phyloP scores from a whole-genome alignment of 2,329 filamentous ascomycete genomes.

The Colletotrichum scovillei region DNA sequence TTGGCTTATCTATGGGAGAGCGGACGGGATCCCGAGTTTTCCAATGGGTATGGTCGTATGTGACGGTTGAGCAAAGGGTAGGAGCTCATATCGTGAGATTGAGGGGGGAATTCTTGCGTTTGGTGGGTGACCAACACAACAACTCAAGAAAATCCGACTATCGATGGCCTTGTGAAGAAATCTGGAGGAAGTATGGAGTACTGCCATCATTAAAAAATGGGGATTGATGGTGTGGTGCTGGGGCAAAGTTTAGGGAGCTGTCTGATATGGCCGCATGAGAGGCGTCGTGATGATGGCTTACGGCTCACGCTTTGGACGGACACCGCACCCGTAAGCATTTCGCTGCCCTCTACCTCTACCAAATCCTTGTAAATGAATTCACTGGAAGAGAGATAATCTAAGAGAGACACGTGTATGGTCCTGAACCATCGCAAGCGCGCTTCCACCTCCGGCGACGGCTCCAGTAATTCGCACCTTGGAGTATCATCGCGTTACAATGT shows the following conservation, averaged over 20 bases:
- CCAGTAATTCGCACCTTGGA: rapidly evolving
- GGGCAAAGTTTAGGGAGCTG: too few relatives aligned
- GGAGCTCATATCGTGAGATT: not conserved
- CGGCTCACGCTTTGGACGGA: too few relatives aligned
- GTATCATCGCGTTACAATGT: rapidly evolving
- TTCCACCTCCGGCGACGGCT: too few relatives aligned
- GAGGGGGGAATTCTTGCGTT: not conserved
- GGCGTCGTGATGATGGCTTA: too few relatives aligned
- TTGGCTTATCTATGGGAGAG: not conserved
- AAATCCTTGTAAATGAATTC: too few relatives aligned
- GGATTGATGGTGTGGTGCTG: too few relatives aligned
- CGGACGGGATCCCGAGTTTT: not conserved
- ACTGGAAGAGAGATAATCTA: too few relatives aligned
- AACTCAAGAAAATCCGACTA: rapidly evolving
- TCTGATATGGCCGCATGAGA: too few relatives aligned
- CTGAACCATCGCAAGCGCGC: rapidly evolving
- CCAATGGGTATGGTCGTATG: not conserved
- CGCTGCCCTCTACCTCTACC: too few relatives aligned
- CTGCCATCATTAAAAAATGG: too few relatives aligned
- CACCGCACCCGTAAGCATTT: too few relatives aligned
- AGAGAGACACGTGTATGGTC: too few relatives aligned
- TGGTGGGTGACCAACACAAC: not conserved
- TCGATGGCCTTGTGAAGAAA: rapidly evolving
- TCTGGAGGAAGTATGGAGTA: not conserved
- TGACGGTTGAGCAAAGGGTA: rapidly evolving